phyloP scores from a whole-genome alignment of 805 yeast genomes.

The Myxozyma mucilagina region DNA sequence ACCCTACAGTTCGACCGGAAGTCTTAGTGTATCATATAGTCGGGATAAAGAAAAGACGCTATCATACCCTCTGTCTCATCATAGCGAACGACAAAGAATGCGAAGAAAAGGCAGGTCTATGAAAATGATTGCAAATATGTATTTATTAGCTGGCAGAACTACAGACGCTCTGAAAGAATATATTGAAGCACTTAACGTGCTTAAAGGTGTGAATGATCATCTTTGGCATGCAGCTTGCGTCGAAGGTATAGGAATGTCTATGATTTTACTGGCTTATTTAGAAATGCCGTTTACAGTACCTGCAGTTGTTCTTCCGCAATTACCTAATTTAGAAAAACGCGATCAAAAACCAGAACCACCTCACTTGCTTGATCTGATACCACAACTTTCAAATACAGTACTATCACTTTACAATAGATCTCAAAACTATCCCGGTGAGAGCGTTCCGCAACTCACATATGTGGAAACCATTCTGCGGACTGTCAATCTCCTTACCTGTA shows the following conservation, averaged over 20 bases:
- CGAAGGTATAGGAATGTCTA: slow-evolving; percentile 74
- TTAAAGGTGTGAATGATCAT: slow-evolving; percentile 67
- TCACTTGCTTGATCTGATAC: slow-evolving; percentile 29
- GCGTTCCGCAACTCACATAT: slow-evolving; percentile 77
- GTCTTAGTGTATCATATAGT: slow-evolving; percentile 11
- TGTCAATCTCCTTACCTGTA: slow-evolving; percentile 57
- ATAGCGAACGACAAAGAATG: slow-evolving; percentile 44
- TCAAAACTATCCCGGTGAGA: slow-evolving; percentile 61
- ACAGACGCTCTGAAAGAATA: slow-evolving; percentile 69
- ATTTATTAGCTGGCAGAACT: slow-evolving; percentile 76
- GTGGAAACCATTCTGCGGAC: slow-evolving; percentile 69
- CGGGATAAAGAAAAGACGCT: slow-evolving; percentile 9
- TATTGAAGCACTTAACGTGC: slow-evolving; percentile 64
- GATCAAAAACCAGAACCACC: slow-evolving; percentile 22
- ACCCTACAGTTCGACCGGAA: slow-evolving; percentile 19
- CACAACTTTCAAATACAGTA: slow-evolving; percentile 29
- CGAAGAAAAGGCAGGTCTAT: slow-evolving; percentile 69
- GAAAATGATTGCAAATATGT: slow-evolving; percentile 75
- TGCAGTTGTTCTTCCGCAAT: slow-evolving; percentile 32
- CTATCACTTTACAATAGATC: slow-evolving; percentile 49
- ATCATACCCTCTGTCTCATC: slow-evolving; percentile 28
- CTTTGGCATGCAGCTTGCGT: slow-evolving; percentile 87
- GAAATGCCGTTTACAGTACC: slow-evolving; percentile 50
- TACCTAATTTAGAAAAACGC: slow-evolving; percentile 1
- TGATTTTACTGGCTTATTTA: slow-evolving; percentile 59